phyloP scores from a whole-genome alignment of 1,284 basidiomycete species.

The Cerrena zonata region DNA sequence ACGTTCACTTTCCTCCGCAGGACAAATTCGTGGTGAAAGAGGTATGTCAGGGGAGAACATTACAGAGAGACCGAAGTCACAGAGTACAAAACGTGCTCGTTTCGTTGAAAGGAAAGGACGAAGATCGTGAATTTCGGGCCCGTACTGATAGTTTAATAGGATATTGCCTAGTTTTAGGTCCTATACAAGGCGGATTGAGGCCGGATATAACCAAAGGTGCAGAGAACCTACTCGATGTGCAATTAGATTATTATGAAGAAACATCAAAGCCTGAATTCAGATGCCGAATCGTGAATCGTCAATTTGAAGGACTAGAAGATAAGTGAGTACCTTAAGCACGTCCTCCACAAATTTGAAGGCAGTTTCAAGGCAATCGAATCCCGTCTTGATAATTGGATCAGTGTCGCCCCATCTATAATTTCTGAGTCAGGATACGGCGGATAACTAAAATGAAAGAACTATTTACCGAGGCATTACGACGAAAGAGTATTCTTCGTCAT shows the following conservation, averaged over 20 bases:
- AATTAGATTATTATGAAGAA: not conserved
- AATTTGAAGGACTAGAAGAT: not conserved
- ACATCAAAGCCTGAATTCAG: not conserved
- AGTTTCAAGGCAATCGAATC: not conserved
- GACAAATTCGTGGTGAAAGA: not conserved
- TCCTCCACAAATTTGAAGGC: not conserved
- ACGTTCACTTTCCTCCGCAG: not conserved
- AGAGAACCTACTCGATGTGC: not conserved
- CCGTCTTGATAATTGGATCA: not conserved
- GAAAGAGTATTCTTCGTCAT: not conserved
- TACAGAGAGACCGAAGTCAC: not conserved
- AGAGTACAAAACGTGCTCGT: not conserved
- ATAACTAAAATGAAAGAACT: too few relatives aligned
- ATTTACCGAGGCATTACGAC: not conserved
- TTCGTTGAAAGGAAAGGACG: not conserved
- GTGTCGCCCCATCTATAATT: not conserved
- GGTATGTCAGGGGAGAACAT: not conserved
- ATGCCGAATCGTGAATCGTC: not conserved
- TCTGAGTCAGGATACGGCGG: not conserved
- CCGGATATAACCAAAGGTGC: not conserved
- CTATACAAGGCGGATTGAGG: not conserved
- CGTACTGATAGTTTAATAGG: not conserved
- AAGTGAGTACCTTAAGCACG: not conserved
- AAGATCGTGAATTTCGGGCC: not conserved
- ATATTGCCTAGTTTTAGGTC: not conserved